These are phyloP conservation scores for Carallia brachiata DNA, from an alignment of 345 rosid species.

Conservation along the genomic window DNA sequence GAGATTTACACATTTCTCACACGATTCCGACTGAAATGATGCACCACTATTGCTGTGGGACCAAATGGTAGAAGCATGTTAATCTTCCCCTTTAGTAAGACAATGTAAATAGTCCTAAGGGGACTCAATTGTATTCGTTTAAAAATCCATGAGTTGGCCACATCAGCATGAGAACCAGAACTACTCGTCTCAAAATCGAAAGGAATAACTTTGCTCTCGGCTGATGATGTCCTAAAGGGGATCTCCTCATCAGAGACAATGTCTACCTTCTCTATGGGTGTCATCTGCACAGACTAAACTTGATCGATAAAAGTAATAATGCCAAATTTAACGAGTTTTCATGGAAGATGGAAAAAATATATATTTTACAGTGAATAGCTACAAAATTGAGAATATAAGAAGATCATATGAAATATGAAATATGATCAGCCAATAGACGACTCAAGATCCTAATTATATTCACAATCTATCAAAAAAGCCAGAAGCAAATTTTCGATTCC, in stretches of 20 bases:
- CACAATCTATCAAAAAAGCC: too few relatives aligned
- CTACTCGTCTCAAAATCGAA: constrained; percentile 27
- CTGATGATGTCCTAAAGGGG: constrained; percentile 40
- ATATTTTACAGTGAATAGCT: too few relatives aligned
- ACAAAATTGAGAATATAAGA: too few relatives aligned
- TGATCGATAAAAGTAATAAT: background rate
- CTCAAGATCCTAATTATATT: too few relatives aligned
- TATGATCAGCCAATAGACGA: too few relatives aligned
- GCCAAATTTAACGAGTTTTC: background rate
- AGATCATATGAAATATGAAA: too few relatives aligned
- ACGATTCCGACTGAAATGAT: constrained; percentile 33
- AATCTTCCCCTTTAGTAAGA: constrained; percentile 46
- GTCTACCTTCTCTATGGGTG: constrained; percentile 20
- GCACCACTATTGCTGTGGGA: constrained; percentile 35
- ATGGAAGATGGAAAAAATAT: too few relatives aligned
- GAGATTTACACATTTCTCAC: constrained; percentile 11
- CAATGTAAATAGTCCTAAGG: constrained; percentile 30
- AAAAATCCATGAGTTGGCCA: constrained; percentile 2
- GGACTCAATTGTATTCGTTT: background rate
- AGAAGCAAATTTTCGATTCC: too few relatives aligned
- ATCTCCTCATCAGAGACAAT: constrained; percentile 49
- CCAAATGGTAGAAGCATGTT: constrained; percentile 39
- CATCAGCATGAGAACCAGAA: constrained; percentile 5
- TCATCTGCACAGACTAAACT: constrained; percentile 24
- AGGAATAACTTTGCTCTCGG: constrained; percentile 25